Evolutionary conservation across 106 monocot species (phyloP), one percentile per base, ranked within the genome.

Genomic region (Apostasia shenzhenica): DNA sequence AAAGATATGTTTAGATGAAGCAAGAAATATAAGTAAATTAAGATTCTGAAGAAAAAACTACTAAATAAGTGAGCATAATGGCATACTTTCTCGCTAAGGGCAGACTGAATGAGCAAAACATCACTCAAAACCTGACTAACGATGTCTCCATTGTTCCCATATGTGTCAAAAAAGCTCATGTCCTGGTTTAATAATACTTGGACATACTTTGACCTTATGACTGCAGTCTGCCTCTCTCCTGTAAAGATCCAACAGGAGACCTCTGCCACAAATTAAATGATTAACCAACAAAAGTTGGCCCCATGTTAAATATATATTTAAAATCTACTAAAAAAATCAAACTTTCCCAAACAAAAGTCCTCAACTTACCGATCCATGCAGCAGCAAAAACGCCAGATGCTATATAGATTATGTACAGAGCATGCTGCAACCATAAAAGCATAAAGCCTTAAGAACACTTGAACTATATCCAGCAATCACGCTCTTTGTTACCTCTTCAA

Each of bases 141-240:
- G 61, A 97, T 97, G 57, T 97, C 95, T 53, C 95, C 95, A 69
- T 97, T 97, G 76, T 92, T 92, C 58, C 95, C 95, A 63, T 97
- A 97, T 26, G 89, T 97, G 73, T 97, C 95, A 78, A 97, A 97
- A 69, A 97, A 97, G 57, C 95, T 97, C 95, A 97, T 97, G 67
- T 97, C 95, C 80, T 97, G 95, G 70, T 92, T 97, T 40, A 97
- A 74, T 66, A 97, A 75, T 40, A 97, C 95, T 75, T 97, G 89
- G 41, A 97, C 95, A 73, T 97, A 97, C 65, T 86, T 97, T 77
- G 95, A 97, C 69, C 95, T 84, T 66, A 97, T 97, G 41, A 97
- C 89, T 72, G 95, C 92, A 78, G 95, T 97, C 69, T 97, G 95
- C 70, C 95, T 84, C 74, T 97, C 95, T 64, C 95, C 95, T 70